Conservation (phyloP, 2,329 filamentous ascomycete species). For the Talaromyces pinophilus region DNA sequence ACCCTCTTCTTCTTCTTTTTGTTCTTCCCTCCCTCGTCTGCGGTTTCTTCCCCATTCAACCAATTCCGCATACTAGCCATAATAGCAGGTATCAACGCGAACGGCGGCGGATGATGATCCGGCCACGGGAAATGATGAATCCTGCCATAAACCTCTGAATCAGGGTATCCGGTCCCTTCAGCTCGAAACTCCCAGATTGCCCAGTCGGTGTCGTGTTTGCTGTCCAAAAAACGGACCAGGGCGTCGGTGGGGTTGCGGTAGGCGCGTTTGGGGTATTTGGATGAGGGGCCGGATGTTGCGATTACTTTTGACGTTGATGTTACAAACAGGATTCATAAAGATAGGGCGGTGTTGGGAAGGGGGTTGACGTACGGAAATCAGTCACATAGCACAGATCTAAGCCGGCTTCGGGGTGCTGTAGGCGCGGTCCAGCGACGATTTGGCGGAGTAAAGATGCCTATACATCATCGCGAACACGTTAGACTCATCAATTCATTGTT, state of each 20-base stretch:
- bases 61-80: slow-evolving; percentile 92
- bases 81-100: slow-evolving; percentile 81
- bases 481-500: not conserved
- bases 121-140: slow-evolving; percentile 94
- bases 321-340: no score
- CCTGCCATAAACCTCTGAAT: slow-evolving; percentile 80
- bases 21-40: not conserved
- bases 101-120: slow-evolving; percentile 95
- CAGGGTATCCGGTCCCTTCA: slow-evolving; percentile 93
- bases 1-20: slow-evolving; percentile 58
- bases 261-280: slow-evolving; percentile 84
- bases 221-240: slow-evolving; percentile 83
- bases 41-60: slow-evolving; percentile 53
- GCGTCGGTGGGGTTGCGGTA: slow-evolving; percentile 92
- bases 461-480: not conserved
- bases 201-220: slow-evolving; percentile 81
- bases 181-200: slow-evolving; percentile 97
- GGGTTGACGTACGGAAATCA: slow-evolving; percentile 58
- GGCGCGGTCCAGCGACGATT: slow-evolving; percentile 84
- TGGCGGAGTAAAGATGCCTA: slow-evolving; percentile 79
- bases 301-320: slow-evolving; percentile 41
- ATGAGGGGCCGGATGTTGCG: slow-evolving; percentile 81
- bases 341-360: no score
- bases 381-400: slow-evolving; percentile 97
- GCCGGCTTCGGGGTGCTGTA: slow-evolving; percentile 80